These are phyloP conservation scores for Cyberlindnera suaveolens DNA, from an alignment of 805 yeast species.

Conservation along the genomic window DNA sequence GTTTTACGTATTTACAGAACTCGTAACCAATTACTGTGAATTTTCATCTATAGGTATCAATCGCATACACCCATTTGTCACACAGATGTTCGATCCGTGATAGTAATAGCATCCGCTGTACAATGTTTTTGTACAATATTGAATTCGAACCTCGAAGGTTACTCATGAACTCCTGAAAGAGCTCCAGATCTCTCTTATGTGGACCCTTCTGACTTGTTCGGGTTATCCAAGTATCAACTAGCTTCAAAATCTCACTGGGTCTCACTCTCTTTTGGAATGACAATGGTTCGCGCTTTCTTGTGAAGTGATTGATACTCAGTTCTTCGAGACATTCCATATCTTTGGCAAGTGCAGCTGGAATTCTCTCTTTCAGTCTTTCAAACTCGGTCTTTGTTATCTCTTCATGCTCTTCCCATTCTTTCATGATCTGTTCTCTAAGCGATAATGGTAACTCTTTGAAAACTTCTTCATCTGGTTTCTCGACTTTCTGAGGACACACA, in stretches of 20 bases:
- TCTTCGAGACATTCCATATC: not conserved
- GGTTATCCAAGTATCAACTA: slow-evolving; percentile 33
- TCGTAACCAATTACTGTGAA: not conserved
- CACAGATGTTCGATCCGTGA: slow-evolving; percentile 3
- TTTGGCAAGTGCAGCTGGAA: not conserved
- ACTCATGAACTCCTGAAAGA: slow-evolving; percentile 30
- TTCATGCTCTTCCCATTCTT: slow-evolving; percentile 17
- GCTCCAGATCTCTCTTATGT: slow-evolving; percentile 31
- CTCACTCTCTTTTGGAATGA: slow-evolving; percentile 29
- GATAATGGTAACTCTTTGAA: slow-evolving; percentile 21
- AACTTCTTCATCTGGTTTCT: slow-evolving; percentile 16
- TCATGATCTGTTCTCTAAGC: slow-evolving; percentile 12
- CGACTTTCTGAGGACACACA: slow-evolving; percentile 1
- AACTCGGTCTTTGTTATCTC: slow-evolving; percentile 8
- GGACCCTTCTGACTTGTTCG: slow-evolving; percentile 32
- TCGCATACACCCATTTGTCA: slow-evolving; percentile 7
- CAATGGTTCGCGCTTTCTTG: slow-evolving; percentile 4
- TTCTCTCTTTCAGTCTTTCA: slow-evolving; percentile 9
- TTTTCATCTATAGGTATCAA: not conserved
- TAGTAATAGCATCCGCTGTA: slow-evolving; percentile 13
- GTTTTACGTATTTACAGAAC: not conserved
- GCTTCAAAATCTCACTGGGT: slow-evolving; percentile 29
- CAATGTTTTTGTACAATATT: slow-evolving; percentile 10
- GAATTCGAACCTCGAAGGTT: slow-evolving; percentile 24
- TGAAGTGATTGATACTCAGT: slow-evolving; percentile 9